Percentiles rank a stretch among this genome's conserved stretches.
These are phyloP conservation scores for Penicillium lagena DNA, from an alignment of 495 filamentous ascomycete species.

Conservation along the genomic window DNA sequence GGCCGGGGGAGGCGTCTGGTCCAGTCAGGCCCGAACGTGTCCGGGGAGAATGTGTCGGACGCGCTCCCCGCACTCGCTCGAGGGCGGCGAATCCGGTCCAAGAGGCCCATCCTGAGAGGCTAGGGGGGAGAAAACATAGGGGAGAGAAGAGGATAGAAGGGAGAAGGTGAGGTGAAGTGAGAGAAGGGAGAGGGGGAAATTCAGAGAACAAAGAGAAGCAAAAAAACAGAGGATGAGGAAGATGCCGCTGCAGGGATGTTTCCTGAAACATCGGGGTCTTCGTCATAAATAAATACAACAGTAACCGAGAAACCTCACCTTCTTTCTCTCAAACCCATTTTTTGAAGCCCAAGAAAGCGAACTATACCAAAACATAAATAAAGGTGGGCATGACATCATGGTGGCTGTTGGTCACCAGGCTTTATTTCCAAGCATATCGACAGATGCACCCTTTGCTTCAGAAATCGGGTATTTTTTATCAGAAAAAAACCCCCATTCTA, in stretches of 20 bases:
- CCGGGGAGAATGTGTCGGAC: conserved; percentile 15
- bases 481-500: too few species aligned
- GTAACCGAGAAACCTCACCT: too few species aligned
- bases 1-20: conserved; percentile 51
- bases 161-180: background rate
- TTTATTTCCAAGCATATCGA: too few species aligned
- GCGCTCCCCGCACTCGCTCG: conserved; percentile 26
- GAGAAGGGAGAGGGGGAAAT: conserved; percentile 1
- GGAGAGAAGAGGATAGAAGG: background rate
- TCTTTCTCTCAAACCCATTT: too few species aligned
- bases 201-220: background rate
- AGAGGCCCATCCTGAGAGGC: conserved; percentile 27
- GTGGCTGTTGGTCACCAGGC: too few species aligned
- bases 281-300: too few species aligned
- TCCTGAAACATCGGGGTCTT: conserved; percentile 11
- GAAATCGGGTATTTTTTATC: too few species aligned
- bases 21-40: conserved; percentile 29
- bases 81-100: conserved; percentile 30
- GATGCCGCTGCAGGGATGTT: conserved; percentile 9
- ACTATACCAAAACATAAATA: too few species aligned
- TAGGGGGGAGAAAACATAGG: background rate
- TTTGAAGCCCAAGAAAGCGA: too few species aligned
- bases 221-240: conserved; percentile 1
- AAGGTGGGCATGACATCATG: too few species aligned
- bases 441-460: too few species aligned